A percentile compares a stretch with the other conserved stretches of the same genome.
These are phyloP conservation scores for Chlamydomonas reinhardtii DNA, from an alignment of 163 green algal species.

Conservation along the genomic window DNA sequence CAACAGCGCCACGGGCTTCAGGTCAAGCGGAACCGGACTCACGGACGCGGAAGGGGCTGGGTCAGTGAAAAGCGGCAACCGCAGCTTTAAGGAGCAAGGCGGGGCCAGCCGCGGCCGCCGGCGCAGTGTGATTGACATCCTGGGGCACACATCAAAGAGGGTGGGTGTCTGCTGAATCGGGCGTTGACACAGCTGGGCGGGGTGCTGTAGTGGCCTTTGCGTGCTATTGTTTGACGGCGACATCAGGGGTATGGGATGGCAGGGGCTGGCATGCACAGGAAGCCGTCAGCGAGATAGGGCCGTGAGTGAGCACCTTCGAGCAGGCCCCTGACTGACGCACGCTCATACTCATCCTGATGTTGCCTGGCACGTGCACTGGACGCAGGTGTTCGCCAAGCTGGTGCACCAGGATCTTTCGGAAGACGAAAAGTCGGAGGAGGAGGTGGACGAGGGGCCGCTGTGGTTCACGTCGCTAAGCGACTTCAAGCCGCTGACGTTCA, in stretches of 20 bases:
- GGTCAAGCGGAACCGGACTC: constrained; percentile 1
- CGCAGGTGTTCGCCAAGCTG: constrained; percentile 39
- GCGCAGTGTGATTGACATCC: constrained; percentile 43
- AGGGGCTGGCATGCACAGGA: too few species aligned
- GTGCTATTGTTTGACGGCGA: too few species aligned
- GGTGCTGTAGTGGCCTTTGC: too few species aligned
- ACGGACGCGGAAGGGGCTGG: neutral
- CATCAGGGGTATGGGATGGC: too few species aligned
- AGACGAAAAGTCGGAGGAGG: constrained; percentile 1
- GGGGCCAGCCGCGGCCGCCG: neutral
- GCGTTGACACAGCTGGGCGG: too few species aligned
- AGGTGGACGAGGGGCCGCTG: constrained; percentile 31
- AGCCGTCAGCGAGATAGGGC: too few species aligned
- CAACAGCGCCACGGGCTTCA: neutral
- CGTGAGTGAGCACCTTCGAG: too few species aligned
- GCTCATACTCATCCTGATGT: too few species aligned
- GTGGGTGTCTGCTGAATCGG: constrained; percentile 9
- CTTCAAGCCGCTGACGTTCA: constrained; percentile 66
- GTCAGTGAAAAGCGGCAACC: neutral
- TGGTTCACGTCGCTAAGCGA: constrained; percentile 62
- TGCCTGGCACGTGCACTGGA: too few species aligned
- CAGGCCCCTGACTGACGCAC: too few species aligned
- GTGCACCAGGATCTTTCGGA: constrained; percentile 26
- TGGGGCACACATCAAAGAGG: constrained; percentile 38
- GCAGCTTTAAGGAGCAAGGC: neutral